Base-by-base conservation (phyloP, 805 yeast genomes). In the Starmerella sp. region DNA sequence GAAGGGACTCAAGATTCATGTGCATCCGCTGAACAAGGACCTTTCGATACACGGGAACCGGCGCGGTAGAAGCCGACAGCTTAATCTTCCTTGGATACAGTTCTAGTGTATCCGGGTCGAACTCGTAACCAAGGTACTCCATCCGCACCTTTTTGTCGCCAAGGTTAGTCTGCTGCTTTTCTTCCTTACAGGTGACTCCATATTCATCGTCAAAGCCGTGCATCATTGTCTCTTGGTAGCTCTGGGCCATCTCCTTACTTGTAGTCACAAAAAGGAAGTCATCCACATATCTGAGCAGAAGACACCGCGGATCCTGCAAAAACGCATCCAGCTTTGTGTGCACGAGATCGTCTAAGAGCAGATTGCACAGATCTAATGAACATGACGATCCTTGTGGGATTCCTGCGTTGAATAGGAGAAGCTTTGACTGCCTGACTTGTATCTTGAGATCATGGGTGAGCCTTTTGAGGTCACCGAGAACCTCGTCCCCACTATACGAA, bases 301-400 rank as follows among this genome's bases (percentile, higher is more conserved):
- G 56, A 14, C 76, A 68, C 2, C 67, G 57, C 37, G n/a, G 39
- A 22, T 34, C 34, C 4, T 38, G 39, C 5, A 49, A 15, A 64
- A 49, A 53, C 72, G 65, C 13, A 63, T 59, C 30, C 28, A 72
- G 70, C 60, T 62, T 61, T 48, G 59, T 57, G 3, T 59, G 58
- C 10, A 84, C 75, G 34, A 90, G 64, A 1, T 75, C 72, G 62
- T 84, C 88, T 62, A 84, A 84, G 0, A 86, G 77, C 0, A 88
- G 59, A 59, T 88, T 86, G 59, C 95, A 88, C 37, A 90, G 73
- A 5, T 82, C 71, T 0, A 85, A 77, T 54, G 95, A 91, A 4
- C 89, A 67, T 1, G 83, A 81, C 7, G 87, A 78, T 0, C 97
- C 97, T 69, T 90, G 97, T 53, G 83, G 89, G 0, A 91, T 74